Base-by-base conservation (phyloP, 495 filamentous ascomycete genomes). In the Sporormia fimetaria region DNA sequence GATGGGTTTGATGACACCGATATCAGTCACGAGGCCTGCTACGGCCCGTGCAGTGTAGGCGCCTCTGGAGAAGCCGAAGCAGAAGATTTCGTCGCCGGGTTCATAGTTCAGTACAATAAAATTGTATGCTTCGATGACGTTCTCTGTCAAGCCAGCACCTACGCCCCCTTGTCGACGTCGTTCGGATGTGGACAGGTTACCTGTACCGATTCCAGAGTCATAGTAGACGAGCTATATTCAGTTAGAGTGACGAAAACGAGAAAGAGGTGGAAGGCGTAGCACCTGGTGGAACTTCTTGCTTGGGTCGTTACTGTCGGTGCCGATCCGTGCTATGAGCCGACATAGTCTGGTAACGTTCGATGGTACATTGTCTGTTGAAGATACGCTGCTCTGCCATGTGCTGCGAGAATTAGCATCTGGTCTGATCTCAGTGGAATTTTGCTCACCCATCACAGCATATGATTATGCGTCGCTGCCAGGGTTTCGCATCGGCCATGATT, bases 31-130 rank as follows among this genome's bases (percentile, higher is more conserved):
- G 0, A 78, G 44, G 0, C 71, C 74, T 10, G 70, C 72, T 15
- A 75, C 63, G 10, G 68, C 64, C 12, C 74, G 62, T 3, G 67
- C 74, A 1, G 74, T 76, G 42, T 67, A 78, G 1, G 73, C 72
- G 3, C 74, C 74, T 6, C 74, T 62, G 1, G 71, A 75, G 52
- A 77, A 78, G 1, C 74, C 74, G 37, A 78, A 67, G 37, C 73
- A 68, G 55, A 65, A 71, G 15, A 78, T 70, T 47, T 76, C 62
- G 52, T 78, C 74, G 14, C 68, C 71, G 2, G 55, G 49, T 6
- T 57, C 50, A 40, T 70, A 75, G 46, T 77, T 75, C 24, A 63
- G 56, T 0, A 61, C 60, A 7, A 73, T 45, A 46, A 71, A 74
- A 23, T 54, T 55, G 42, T 74, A 73, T 2, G 68, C 68, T 40